phyloP scores from a whole-genome alignment of 768 basidiomycete genomes.

The Russula sp. region DNA sequence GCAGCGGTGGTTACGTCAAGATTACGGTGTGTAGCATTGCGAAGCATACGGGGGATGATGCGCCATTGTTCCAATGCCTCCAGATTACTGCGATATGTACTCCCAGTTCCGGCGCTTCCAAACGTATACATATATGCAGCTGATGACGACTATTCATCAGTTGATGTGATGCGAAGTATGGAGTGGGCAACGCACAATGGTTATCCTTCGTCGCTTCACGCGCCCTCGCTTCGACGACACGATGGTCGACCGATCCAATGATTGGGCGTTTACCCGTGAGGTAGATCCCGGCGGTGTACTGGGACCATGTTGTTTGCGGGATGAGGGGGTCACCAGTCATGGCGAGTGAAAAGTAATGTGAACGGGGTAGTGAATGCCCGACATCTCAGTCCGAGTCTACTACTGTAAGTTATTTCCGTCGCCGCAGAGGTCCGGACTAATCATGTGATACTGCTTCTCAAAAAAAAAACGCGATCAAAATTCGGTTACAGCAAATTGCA shows the following conservation, averaged over 20 bases:
- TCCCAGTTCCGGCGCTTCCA: constrained; percentile 70
- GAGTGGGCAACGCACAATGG: constrained; percentile 42
- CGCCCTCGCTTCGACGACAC: constrained; percentile 66
- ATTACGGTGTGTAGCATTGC: constrained; percentile 53
- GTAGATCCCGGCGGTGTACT: constrained; percentile 11
- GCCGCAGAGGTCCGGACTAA: too few relatives aligned
- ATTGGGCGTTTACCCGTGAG: neutral
- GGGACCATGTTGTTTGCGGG: constrained; percentile 20
- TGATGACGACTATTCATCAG: constrained; percentile 33
- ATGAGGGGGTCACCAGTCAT: neutral
- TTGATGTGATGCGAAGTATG: neutral
- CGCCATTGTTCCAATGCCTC: constrained; percentile 62
- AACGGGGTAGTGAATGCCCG: too few relatives aligned
- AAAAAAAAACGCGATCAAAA: too few relatives aligned
- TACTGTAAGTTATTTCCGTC: too few relatives aligned
- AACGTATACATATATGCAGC: constrained; percentile 72
- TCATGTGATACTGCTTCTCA: too few relatives aligned
- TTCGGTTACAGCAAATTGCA: too few relatives aligned
- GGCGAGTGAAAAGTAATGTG: too few relatives aligned
- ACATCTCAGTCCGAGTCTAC: too few relatives aligned
- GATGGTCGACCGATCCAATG: constrained; percentile 57
- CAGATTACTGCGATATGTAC: constrained; percentile 66
- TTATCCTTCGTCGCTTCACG: constrained; percentile 58
- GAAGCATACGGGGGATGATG: constrained; percentile 80
- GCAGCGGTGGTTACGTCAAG: constrained; percentile 49